These are phyloP conservation scores for Pyrus hybrid DNA, from an alignment of 331 rosid species.

Conservation along the genomic window DNA sequence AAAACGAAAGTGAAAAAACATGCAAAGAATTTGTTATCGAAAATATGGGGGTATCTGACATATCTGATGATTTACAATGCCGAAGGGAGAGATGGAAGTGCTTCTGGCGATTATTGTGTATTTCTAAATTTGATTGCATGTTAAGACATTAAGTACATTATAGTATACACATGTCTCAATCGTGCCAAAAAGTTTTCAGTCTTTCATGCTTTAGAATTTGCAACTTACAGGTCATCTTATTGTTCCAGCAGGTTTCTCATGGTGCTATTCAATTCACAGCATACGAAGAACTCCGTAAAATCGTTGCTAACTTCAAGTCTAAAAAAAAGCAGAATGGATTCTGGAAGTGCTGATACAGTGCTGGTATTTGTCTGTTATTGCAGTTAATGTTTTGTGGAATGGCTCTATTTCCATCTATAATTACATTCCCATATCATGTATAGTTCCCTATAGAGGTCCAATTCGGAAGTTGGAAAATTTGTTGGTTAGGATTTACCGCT, in stretches of 20 bases:
- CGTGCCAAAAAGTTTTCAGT: background rate
- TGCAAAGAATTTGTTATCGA: background rate
- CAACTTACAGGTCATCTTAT: conserved; percentile 12
- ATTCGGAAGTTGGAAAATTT: background rate
- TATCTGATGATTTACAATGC: background rate
- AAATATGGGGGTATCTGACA: background rate
- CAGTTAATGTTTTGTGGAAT: background rate
- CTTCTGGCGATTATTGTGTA: background rate
- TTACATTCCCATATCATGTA: background rate
- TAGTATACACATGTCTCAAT: background rate
- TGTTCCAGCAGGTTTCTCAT: conserved; percentile 89
- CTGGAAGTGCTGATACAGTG: conserved; percentile 16
- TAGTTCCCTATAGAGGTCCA: background rate
- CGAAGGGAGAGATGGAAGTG: background rate
- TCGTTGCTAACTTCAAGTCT: conserved; percentile 42
- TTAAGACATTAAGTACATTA: background rate
- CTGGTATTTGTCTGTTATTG: conserved; percentile 9
- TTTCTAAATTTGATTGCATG: background rate
- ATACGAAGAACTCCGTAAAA: conserved; percentile 71
- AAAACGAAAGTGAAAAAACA: background rate
- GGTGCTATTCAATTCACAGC: conserved; percentile 89
- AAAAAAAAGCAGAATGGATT: conserved; percentile 18
- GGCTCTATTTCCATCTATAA: background rate
- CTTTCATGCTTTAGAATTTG: conserved; percentile 3
- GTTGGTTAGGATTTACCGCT: background rate